phyloP scores from a whole-genome alignment of 169 alveolate genomes.

The Eimeria acervulina region DNA sequence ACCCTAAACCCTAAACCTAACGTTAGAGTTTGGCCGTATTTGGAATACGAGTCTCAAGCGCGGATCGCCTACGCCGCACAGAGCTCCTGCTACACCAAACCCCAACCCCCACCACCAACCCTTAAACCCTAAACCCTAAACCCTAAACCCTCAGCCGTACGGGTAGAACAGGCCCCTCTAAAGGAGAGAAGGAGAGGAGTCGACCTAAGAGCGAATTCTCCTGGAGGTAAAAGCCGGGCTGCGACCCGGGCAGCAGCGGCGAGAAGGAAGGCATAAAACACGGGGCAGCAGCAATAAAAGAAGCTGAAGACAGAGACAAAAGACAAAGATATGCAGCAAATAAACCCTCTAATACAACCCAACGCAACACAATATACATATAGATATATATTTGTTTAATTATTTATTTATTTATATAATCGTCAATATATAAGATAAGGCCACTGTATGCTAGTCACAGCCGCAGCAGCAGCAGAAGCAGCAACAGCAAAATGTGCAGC shows the following conservation, averaged over 20 bases:
- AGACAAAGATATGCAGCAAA: too few relatives aligned
- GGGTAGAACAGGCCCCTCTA: slow-evolving; percentile 70
- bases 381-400: too few relatives aligned
- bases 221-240: slow-evolving; percentile 85
- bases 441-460: too few relatives aligned
- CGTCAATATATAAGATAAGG: too few relatives aligned
- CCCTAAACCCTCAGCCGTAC: neutral
- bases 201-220: slow-evolving; percentile 85
- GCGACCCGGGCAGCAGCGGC: slow-evolving; percentile 62
- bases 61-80: too few relatives aligned
- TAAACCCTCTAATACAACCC: too few relatives aligned
- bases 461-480: too few relatives aligned
- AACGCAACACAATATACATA: too few relatives aligned
- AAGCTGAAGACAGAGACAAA: neutral
- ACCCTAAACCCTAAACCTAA: neutral
- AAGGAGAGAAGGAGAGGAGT: slow-evolving; percentile 84
- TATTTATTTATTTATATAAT: too few relatives aligned
- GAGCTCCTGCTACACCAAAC: too few relatives aligned
- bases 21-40: too few relatives aligned
- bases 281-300: neutral
- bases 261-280: slow-evolving; percentile 30
- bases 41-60: too few relatives aligned
- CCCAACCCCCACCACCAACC: neutral
- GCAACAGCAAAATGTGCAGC: neutral
- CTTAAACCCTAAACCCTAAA: slow-evolving; percentile 20